Evolutionary conservation across 2,329 filamentous ascomycete species (phyloP).

Genomic region (Phoma sp.): DNA sequence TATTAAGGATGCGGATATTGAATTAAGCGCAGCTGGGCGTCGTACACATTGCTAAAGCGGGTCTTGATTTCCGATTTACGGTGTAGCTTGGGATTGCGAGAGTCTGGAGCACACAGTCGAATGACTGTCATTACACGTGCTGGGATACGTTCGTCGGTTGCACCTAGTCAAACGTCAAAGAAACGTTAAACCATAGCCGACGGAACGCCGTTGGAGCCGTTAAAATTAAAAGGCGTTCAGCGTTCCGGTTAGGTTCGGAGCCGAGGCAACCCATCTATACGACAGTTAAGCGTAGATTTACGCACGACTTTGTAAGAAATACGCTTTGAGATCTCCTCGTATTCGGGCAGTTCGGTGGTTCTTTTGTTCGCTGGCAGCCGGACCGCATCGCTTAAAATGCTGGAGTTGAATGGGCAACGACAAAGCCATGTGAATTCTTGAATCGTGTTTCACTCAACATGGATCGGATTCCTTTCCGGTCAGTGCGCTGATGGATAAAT

Average conservation of each 20-base stretch:
- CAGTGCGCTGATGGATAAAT: constrained; percentile 2
- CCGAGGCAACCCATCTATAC: constrained; percentile 14
- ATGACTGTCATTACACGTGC: constrained; percentile 2
- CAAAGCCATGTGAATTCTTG: constrained; percentile 18
- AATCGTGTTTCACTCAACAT: constrained; percentile 23
- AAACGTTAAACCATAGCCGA: constrained; percentile 19
- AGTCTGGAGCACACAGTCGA: constrained; percentile 8
- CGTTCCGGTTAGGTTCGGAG: constrained; percentile 9
- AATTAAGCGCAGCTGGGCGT: constrained; percentile 10
- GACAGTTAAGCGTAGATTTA: constrained; percentile 1
- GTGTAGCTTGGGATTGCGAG: background rate
- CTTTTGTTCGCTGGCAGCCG: constrained; percentile 27
- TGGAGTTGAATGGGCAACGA: constrained; percentile 17
- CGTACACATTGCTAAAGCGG: constrained; percentile 3
- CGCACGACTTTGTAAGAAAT: constrained; percentile 2
- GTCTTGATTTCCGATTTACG: constrained; percentile 3
- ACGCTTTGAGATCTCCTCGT: constrained; percentile 8
- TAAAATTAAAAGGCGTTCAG: constrained; percentile 27
- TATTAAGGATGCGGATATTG: constrained; percentile 7
- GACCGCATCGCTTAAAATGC: constrained; percentile 26
- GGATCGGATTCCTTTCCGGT: constrained; percentile 12
- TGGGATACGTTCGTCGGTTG: constrained; percentile 26
- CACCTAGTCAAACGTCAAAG: constrained; percentile 29
- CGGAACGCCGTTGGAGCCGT: constrained; percentile 17
- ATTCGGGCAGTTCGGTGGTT: constrained; percentile 24